A percentile compares a stretch with the other conserved stretches of the same genome.
These are phyloP conservation scores for Trichomonascus vanleenenianus DNA, from an alignment of 805 yeast species.

Conservation along the genomic window DNA sequence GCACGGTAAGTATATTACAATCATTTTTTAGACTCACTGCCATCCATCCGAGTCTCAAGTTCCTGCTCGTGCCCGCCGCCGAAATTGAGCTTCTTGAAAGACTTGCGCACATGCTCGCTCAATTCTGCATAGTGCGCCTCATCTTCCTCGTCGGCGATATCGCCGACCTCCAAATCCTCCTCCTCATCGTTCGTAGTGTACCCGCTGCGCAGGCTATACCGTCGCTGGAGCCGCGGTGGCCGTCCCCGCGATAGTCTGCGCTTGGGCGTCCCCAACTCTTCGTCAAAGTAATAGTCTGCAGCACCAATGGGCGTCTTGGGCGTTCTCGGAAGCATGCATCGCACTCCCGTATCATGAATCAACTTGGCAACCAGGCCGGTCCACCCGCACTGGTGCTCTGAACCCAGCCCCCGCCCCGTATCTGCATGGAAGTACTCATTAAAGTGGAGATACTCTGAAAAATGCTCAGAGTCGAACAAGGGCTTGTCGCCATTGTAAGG, in stretches of 20 bases:
- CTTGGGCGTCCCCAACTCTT: constrained; percentile 19
- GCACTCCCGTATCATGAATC: constrained; percentile 77
- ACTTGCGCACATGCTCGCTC: constrained; percentile 15
- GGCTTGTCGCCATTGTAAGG: constrained; percentile 67
- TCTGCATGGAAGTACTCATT: constrained; percentile 92
- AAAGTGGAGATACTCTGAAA: constrained; percentile 69
- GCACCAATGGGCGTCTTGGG: constrained; percentile 28
- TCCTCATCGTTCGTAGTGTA: constrained; percentile 4
- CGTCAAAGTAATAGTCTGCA: constrained; percentile 31
- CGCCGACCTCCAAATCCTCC: constrained; percentile 4
- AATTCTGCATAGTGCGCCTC: neutral
- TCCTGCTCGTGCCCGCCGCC: constrained; percentile 8
- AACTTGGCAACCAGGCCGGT: constrained; percentile 87
- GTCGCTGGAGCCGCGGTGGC: constrained; percentile 13
- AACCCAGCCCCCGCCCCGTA: constrained; percentile 88
- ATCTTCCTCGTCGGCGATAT: constrained; percentile 7
- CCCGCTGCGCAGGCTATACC: constrained; percentile 13
- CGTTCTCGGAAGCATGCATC: constrained; percentile 45
- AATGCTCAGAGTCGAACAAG: constrained; percentile 65
- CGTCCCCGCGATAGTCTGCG: constrained; percentile 17
- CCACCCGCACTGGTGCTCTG: constrained; percentile 96
- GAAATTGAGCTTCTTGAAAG: constrained; percentile 7
- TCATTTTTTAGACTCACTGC: too few relatives aligned
- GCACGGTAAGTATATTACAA: too few relatives aligned
- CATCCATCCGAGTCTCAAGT: constrained; percentile 2